Conservation (phyloP, 2,329 filamentous ascomycete species). For the Alternaria panax region DNA sequence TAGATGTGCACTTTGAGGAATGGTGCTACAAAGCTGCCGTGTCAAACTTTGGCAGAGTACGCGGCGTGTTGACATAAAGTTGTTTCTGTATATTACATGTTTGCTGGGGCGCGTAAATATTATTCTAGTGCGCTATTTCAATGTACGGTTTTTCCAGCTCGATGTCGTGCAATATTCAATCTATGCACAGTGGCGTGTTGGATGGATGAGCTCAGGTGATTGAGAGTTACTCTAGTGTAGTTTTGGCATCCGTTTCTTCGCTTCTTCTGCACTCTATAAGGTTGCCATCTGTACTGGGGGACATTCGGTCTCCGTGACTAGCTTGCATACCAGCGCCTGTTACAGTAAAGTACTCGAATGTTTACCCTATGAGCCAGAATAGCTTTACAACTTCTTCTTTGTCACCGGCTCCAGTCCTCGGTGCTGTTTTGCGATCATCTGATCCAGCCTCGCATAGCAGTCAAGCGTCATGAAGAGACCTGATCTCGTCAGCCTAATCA, state of each 20-base stretch:
- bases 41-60: neutral
- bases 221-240: fast-evolving
- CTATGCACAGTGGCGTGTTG: neutral
- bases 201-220: fast-evolving
- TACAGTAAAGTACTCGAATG: neutral
- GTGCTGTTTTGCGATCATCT: slow-evolving; percentile 31
- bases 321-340: fast-evolving
- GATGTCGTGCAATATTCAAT: too few species aligned
- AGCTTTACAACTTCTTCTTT: slow-evolving; percentile 39
- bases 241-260: neutral
- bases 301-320: neutral
- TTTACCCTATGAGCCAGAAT: neutral
- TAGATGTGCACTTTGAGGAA: neutral
- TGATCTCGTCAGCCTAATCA: slow-evolving; percentile 9
- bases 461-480: slow-evolving; percentile 48
- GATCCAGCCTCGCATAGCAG: slow-evolving; percentile 44
- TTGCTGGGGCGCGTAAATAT: fast-evolving
- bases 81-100: neutral
- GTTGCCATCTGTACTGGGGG: neutral
- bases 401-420: slow-evolving; percentile 35
- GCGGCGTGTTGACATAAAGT: neutral
- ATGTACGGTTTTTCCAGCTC: neutral
- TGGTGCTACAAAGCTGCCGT: neutral
- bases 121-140: neutral
- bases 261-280: neutral